Evolutionary conservation across 1,284 basidiomycete species (phyloP), one percentile per base, ranked within the genome.

Genomic region (Heterobasidion irregulare): DNA sequence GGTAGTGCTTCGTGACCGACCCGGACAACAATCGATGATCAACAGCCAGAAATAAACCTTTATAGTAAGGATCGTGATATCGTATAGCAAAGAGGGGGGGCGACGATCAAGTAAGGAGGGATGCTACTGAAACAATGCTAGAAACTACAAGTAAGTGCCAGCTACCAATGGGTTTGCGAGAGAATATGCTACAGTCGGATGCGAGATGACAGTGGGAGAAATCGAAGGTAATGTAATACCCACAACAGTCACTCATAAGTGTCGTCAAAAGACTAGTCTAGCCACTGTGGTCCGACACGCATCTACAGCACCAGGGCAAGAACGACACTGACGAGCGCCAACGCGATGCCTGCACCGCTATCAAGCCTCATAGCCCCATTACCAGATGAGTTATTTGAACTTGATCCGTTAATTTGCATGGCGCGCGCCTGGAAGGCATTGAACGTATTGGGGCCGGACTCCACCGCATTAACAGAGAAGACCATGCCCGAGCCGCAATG

Each of bases 401-500:
- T 2, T 19, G 58, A 53, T 13, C 53, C 53, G 44, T 55, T 57
- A 16, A 54, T 50, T 53, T 59, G 46, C 52, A 55, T 53, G 34
- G 80, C 80, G 32, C 68, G 68, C 2, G 72, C 72, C 57, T 76
- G 63, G 73, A 83, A 86, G 2, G 81, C 82, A 6, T 64, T 74
- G 63, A 83, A 86, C 60, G 69, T 83, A 63, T 82, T 80, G 41
- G 75, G 60, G 9, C 80, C 75, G 2, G 69, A 66, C 58, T 79
- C 75, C 15, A 77, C 69, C 8, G 84, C 77, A 65, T 86, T 86
- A 59, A 75, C 75, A 19, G 79, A 68, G 66, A 85, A 84, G 53
- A 86, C 83, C 84, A 86, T 86, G 51, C 83, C 83, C 47, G 70
- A 68, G 1, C 74, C 74, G 63, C 83, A 84, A 67, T 85, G 83